These are phyloP conservation scores for Trichoderma aggressivum DNA, from an alignment of 2,329 filamentous ascomycete species.

Conservation along the genomic window DNA sequence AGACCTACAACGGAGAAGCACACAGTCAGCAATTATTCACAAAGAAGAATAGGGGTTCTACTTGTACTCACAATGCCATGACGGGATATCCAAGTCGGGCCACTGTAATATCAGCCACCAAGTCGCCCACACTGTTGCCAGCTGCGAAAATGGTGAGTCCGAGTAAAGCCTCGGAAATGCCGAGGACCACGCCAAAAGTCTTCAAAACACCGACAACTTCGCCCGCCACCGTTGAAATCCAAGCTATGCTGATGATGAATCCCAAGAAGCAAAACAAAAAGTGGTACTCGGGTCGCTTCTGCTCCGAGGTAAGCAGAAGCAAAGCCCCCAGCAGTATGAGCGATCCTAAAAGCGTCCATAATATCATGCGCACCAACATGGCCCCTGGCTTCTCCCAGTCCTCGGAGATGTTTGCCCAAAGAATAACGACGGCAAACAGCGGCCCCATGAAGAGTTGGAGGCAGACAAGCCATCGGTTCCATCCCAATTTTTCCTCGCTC, in stretches of 20 bases:
- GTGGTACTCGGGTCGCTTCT: conserved; percentile 68
- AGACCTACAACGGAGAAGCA: conserved; percentile 46
- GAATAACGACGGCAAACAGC: conserved; percentile 72
- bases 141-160: conserved; percentile 95
- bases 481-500: conserved; percentile 52
- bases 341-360: conserved; percentile 67
- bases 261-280: conserved; percentile 82
- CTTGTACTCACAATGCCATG: conserved; percentile 69
- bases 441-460: conserved; percentile 86
- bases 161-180: conserved; percentile 91
- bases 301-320: conserved; percentile 64
- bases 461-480: conserved; percentile 88
- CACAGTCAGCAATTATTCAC: neutral
- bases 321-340: conserved; percentile 64
- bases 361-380: conserved; percentile 53
- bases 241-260: conserved; percentile 86
- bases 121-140: conserved; percentile 89
- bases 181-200: conserved; percentile 83
- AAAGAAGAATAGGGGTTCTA: neutral
- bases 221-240: conserved; percentile 93
- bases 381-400: conserved; percentile 52
- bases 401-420: conserved; percentile 66
- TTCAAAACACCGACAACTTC: conserved; percentile 96
- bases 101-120: conserved; percentile 93
- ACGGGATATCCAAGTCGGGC: conserved; percentile 91